phyloP scores from a whole-genome alignment of 495 filamentous ascomycete genomes.

The Penicillium paxilli region DNA sequence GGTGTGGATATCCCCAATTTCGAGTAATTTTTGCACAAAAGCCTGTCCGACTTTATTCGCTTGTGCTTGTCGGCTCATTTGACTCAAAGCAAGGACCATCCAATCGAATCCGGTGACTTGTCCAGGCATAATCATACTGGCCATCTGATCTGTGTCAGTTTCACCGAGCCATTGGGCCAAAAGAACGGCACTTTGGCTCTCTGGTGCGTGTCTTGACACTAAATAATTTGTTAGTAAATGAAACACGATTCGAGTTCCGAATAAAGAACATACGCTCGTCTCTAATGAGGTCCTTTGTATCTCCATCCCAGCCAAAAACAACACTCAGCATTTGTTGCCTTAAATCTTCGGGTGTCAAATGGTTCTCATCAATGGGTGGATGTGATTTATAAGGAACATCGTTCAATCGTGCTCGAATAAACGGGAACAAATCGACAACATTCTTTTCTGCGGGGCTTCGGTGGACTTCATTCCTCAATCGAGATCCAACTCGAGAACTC shows the following conservation, averaged over 20 bases:
- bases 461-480: constrained; percentile 80
- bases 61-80: constrained; percentile 75
- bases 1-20: constrained; percentile 87
- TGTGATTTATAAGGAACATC: constrained; percentile 77
- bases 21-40: constrained; percentile 87
- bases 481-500: constrained; percentile 65
- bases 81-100: constrained; percentile 93
- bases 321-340: constrained; percentile 89
- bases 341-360: constrained; percentile 79
- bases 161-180: constrained; percentile 92
- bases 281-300: constrained; percentile 76
- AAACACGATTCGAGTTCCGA: not conserved
- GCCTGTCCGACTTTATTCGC: constrained; percentile 89
- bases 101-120: constrained; percentile 88
- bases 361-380: constrained; percentile 57
- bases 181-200: constrained; percentile 74
- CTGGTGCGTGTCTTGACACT: constrained; percentile 68
- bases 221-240: constrained; percentile 9
- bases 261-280: constrained; percentile 66
- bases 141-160: constrained; percentile 77
- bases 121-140: constrained; percentile 68
- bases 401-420: constrained; percentile 71
- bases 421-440: constrained; percentile 59
- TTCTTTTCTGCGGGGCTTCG: constrained; percentile 60
- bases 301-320: constrained; percentile 93